Percentiles rank a stretch among this genome's conserved stretches.
Conservation (phyloP, 179 eudicot species). For the Patellifolia procumbens region DNA sequence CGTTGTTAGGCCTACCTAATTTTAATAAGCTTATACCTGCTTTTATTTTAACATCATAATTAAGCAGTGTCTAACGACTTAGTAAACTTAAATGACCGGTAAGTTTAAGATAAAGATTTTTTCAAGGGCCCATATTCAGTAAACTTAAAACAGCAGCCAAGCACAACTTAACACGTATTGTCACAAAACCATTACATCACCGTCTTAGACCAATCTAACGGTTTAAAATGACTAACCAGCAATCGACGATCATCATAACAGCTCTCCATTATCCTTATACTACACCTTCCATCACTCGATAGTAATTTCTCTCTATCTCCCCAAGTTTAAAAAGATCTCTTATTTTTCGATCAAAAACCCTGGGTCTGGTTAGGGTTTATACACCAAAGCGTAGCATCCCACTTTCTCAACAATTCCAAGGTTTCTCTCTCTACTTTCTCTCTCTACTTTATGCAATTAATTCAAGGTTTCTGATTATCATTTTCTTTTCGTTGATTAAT, state of each 20-base stretch:
- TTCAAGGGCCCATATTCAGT: too few species aligned
- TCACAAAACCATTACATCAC: background rate
- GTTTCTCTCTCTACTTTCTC: slow-evolving; percentile 20
- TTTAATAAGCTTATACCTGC: too few species aligned
- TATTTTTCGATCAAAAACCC: slow-evolving; percentile 30
- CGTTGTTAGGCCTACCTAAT: too few species aligned
- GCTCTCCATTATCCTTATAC: background rate
- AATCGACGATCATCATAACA: background rate
- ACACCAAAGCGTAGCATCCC: background rate
- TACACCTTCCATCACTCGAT: slow-evolving; percentile 4
- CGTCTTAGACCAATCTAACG: slow-evolving; percentile 4
- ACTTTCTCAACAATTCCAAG: slow-evolving; percentile 7
- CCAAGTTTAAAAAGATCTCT: background rate
- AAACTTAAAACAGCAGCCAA: background rate
- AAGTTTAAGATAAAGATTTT: too few species aligned
- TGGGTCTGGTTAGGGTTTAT: slow-evolving; percentile 31
- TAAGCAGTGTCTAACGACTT: too few species aligned
- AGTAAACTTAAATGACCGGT: too few species aligned
- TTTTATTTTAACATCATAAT: too few species aligned
- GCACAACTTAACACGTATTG: slow-evolving; percentile 1
- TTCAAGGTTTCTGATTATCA: background rate
- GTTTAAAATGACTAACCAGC: background rate
- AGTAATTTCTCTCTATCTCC: background rate
- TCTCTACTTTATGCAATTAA: background rate
- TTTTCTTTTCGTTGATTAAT: background rate